Percentiles rank a stretch among this genome's conserved stretches.
Evolutionary conservation across 2,329 filamentous ascomycete genomes (phyloP).

Genomic region (Cladosporium sp.): DNA sequence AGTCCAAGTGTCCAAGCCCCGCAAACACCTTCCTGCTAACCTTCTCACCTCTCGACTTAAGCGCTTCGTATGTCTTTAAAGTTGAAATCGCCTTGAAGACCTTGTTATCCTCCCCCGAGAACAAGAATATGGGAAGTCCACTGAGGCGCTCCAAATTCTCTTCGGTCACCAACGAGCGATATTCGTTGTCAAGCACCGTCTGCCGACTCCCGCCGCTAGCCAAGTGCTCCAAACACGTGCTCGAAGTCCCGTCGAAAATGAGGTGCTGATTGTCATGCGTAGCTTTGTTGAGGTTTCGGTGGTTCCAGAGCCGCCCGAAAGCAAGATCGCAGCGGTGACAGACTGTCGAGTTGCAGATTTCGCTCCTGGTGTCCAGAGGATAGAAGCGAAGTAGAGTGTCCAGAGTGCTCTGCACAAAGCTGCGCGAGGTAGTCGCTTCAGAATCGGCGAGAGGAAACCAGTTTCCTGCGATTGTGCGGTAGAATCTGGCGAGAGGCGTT

Average conservation of each 20-base stretch:
- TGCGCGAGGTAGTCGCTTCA: conserved; percentile 51
- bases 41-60: conserved; percentile 20
- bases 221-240: conserved; percentile 54
- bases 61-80: conserved; percentile 20
- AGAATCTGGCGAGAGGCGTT: conserved; percentile 48
- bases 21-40: conserved; percentile 21
- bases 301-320: conserved; percentile 61
- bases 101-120: not conserved
- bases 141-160: not conserved
- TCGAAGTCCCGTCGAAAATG: conserved; percentile 61
- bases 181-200: not conserved
- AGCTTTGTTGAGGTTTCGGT: conserved; percentile 61
- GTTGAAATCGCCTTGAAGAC: not conserved
- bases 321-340: conserved; percentile 59
- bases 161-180: not conserved
- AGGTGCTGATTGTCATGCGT: conserved; percentile 60
- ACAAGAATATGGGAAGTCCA: not conserved
- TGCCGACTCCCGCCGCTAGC: conserved; percentile 49
- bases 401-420: not conserved
- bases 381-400: conserved; percentile 43
- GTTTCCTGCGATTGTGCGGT: conserved; percentile 41
- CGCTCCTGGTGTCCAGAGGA: conserved; percentile 47
- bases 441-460: conserved; percentile 52
- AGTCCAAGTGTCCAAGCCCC: conserved; percentile 28
- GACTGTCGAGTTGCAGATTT: conserved; percentile 58